Evolutionary conservation across 371 early-diverging fungal genomes (phyloP), one percentile per base, ranked within the genome.

Genomic region (Apophysomyces trapeziformis): DNA sequence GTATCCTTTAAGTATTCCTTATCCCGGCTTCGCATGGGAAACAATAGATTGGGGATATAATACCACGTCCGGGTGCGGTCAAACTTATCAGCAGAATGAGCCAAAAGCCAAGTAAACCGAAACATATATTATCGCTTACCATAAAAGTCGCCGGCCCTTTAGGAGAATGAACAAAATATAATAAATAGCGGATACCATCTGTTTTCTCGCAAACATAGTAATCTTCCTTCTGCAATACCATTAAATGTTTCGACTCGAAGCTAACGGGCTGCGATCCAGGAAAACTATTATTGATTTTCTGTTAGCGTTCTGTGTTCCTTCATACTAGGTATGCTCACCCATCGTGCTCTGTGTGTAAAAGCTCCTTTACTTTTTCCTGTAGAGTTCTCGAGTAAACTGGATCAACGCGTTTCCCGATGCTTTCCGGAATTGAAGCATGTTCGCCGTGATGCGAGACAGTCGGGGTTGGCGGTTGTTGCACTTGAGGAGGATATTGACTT

Each of bases 161-260:
- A 14, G 79, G 75, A 5, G 85, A 82, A 26, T 78, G 78, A 6
- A 77, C 68, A 66, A 89, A 82, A 58, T 88, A 80, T 54, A 96
- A 72, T 32, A 96, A 76, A 58, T 87, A 91, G 21, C 96, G 89
- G 11, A 93, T 79, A 2, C 96, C 95, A 72, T 95, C 93, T n/a
- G 91, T 90, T 77, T 95, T 95, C 66, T 96, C 96, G 67, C 90
- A 89, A 36, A 94, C 96, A 78, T 91, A 95, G 74, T 93, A 97
- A 72, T 95, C 90, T 71, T 94, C 90, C 16, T 82, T 74, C 47
- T 89, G 78, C 21, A 97, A 82, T 47, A 82, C 81, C 26, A 73
- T 67, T 5, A 96, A 62, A 75, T 94, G 92, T 21, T 78, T 75
- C 11, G 75, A 60, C 41, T 85, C 86, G 71, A 97, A 93, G 39